Evolutionary conservation across 176 grass and related monocot species (phyloP), one percentile per base, ranked within the genome.

Genomic region (Hordeum marinum): DNA sequence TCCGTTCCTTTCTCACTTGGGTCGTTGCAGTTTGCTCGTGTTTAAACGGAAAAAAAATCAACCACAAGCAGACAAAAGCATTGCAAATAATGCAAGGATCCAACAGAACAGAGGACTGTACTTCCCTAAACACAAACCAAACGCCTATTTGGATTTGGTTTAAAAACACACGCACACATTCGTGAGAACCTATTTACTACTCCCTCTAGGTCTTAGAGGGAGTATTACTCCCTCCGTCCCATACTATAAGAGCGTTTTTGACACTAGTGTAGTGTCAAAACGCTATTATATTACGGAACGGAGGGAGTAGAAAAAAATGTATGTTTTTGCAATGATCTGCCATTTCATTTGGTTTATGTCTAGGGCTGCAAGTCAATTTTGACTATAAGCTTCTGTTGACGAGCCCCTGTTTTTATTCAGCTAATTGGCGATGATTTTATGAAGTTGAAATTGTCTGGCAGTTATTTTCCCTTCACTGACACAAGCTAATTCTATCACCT

Each of bases 401-500:
- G 40, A 29, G 7, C 15, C 39, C 41, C 69, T 25, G 40, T 46
- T 72, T 43, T 45, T 72, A 46, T 72, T 72, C 69, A 72, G 25
- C 14, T 46, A 23, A 73, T 26, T 73, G 14, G 23, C 14, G 0
- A 77, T 23, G 34, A 37, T 83, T 34, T 48, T 72, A 12, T 63
- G 60, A 50, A 48, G 3, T 40, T 4, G 4, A 65, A 64, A 31
- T 65, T 32, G 2, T 3, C 12, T 36, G 4, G 13, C 45, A 75
- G 0, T 67, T 80, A 59, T 80, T 77, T 84, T 2, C 27, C 12
- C 7, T 65, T 39, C 27, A 24, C 63, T 3, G 11, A 31, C 23
- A 76, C 43, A 59, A 18, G 31, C 24, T 90, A 78, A 90, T 90
- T 7, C 7, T 42, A 11, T 87, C 26, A 57, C 17, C 1, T 65